Conservation (phyloP, 805 yeast genomes). For the Lachancea quebecensis region DNA sequence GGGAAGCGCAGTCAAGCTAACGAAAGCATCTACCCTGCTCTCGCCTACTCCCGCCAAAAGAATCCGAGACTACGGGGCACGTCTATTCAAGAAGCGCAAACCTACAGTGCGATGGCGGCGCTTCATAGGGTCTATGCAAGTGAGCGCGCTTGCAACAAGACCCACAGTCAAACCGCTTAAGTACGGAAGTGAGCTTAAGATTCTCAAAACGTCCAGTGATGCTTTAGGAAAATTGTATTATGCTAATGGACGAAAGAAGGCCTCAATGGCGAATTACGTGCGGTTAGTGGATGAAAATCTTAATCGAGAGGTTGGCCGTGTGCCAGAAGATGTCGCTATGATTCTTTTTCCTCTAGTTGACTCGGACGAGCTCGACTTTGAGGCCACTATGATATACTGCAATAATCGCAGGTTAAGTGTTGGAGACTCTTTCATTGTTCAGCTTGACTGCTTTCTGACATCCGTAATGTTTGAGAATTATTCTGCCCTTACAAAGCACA, state of each 20-base stretch:
- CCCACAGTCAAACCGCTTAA: constrained; percentile 43
- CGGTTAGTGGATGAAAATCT: constrained; percentile 26
- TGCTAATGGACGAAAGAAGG: constrained; percentile 19
- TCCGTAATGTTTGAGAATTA: constrained; percentile 27
- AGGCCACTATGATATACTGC: constrained; percentile 51
- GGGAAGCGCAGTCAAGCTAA: background rate
- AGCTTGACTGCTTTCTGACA: constrained; percentile 57
- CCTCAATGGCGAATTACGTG: constrained; percentile 29
- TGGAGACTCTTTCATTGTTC: constrained; percentile 72
- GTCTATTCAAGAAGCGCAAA: constrained; percentile 10
- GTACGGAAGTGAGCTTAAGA: constrained; percentile 38
- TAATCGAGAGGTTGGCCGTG: constrained; percentile 62
- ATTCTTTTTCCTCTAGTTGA: constrained; percentile 58
- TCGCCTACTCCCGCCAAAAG: background rate
- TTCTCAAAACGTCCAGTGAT: constrained; percentile 33
- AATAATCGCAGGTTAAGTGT: constrained; percentile 48
- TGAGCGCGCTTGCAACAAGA: constrained; percentile 67
- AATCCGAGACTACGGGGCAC: constrained; percentile 3
- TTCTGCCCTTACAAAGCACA: background rate
- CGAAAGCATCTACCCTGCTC: background rate
- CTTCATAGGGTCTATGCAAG: constrained; percentile 54
- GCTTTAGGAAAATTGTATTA: constrained; percentile 17
- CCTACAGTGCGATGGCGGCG: constrained; percentile 31
- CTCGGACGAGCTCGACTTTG: constrained; percentile 45
- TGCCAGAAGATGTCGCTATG: constrained; percentile 62